These are phyloP conservation scores for Rhytidhysteron rufulum DNA, from an alignment of 2,329 filamentous ascomycete genomes.

Conservation along the genomic window DNA sequence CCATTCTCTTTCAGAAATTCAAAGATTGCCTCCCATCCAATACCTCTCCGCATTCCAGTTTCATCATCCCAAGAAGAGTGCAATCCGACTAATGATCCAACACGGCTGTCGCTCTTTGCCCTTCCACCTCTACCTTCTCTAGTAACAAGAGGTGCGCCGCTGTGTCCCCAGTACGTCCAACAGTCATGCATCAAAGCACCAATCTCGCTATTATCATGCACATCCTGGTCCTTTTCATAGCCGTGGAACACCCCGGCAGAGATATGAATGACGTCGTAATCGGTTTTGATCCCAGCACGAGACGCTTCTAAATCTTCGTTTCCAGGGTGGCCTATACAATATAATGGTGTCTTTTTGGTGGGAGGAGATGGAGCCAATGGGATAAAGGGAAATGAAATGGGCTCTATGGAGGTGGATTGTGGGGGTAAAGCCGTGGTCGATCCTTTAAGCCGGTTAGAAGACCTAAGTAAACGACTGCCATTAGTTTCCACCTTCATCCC, in stretches of 20 bases:
- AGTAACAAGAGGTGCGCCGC: conserved; percentile 50
- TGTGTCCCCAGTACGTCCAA: conserved; percentile 58
- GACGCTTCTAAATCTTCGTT: conserved; percentile 44
- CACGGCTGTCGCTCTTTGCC: conserved; percentile 26
- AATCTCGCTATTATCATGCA: conserved; percentile 51
- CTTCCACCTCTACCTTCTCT: conserved; percentile 29
- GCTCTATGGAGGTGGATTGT: neutral
- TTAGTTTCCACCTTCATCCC: too few relatives aligned
- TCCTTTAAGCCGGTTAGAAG: too few relatives aligned
- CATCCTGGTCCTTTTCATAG: conserved; percentile 35
- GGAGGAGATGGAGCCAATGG: conserved; percentile 8
- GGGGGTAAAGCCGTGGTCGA: too few relatives aligned
- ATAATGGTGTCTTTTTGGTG: conserved; percentile 12
- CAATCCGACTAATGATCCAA: conserved; percentile 45
- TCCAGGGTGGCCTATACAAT: conserved; percentile 42
- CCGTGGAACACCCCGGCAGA: conserved; percentile 44
- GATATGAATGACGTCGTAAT: conserved; percentile 48
- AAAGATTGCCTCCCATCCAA: too few relatives aligned
- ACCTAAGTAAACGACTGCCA: too few relatives aligned
- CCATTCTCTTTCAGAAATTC: too few relatives aligned
- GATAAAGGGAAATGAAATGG: conserved; percentile 13
- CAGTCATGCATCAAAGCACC: conserved; percentile 51
- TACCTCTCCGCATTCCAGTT: conserved; percentile 51
- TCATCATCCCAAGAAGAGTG: conserved; percentile 55
- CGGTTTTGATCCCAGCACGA: conserved; percentile 31